Percentiles rank a stretch among this genome's conserved stretches.
Evolutionary conservation across 139 green algal genomes (phyloP).

Genomic region (Zygnema circumcarinatum): DNA sequence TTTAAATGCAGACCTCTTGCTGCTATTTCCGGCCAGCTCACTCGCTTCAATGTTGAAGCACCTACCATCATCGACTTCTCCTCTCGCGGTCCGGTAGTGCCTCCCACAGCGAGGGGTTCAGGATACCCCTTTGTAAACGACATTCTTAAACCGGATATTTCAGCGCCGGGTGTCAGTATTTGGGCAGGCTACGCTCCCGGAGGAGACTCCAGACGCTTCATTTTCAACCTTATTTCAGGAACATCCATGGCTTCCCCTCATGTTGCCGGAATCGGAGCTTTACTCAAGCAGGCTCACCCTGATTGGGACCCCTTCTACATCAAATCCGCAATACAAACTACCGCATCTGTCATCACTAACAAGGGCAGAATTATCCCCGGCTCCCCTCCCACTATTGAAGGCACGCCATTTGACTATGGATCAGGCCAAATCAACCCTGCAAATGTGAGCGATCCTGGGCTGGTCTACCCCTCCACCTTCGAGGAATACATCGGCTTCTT

Average conservation of each 20-base stretch:
- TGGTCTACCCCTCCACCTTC: conserved; percentile 26
- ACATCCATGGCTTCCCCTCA: conserved; percentile 54
- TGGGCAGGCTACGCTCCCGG: conserved; percentile 13
- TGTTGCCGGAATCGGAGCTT: conserved; percentile 25
- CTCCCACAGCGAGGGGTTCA: not conserved
- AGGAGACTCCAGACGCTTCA: conserved; percentile 1
- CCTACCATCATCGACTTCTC: conserved; percentile 23
- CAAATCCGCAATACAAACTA: conserved; percentile 48
- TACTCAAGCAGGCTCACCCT: conserved; percentile 30
- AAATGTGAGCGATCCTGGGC: conserved; percentile 7
- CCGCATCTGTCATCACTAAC: not conserved
- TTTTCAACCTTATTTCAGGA: conserved; percentile 39
- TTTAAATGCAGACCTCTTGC: not conserved
- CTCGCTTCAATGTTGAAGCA: not conserved
- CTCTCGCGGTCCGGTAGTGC: conserved; percentile 6
- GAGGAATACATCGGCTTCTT: conserved; percentile 35
- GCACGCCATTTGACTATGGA: conserved; percentile 27
- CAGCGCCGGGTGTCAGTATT: conserved; percentile 29
- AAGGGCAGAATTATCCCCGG: conserved; percentile 13
- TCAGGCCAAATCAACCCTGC: conserved; percentile 28
- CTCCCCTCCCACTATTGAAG: not conserved
- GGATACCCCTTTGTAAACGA: conserved; percentile 22
- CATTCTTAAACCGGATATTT: conserved; percentile 43
- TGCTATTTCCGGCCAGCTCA: conserved; percentile 11
- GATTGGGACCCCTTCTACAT: conserved; percentile 22